Evolutionary conservation across 768 basidiomycete species (phyloP).

Genomic region (Vararia minispora): DNA sequence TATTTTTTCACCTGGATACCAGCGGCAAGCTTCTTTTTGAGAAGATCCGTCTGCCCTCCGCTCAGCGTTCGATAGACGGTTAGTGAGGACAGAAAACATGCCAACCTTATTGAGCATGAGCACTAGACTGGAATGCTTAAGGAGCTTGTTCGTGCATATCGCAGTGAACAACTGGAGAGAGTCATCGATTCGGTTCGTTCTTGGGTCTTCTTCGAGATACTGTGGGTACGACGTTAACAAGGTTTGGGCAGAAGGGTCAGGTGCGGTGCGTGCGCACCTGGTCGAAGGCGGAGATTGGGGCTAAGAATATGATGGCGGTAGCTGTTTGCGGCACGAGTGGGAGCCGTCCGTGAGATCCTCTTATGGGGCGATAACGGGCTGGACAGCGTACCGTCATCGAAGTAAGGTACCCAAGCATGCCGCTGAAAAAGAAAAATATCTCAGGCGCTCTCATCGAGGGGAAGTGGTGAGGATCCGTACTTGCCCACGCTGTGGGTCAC

Average conservation of each 20-base stretch:
- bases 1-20: conserved; percentile 72
- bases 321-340: conserved; percentile 28
- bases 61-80: conserved; percentile 5
- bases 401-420: conserved; percentile 76
- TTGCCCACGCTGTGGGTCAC: conserved; percentile 10
- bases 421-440: conserved; percentile 29
- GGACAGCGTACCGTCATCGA: conserved; percentile 45
- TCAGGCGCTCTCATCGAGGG: conserved; percentile 1
- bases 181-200: conserved; percentile 79
- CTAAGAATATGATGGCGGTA: conserved; percentile 78
- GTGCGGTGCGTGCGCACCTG: conserved; percentile 36
- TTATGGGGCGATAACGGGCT: conserved; percentile 4
- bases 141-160: conserved; percentile 70
- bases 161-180: conserved; percentile 82
- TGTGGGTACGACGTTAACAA: conserved; percentile 28
- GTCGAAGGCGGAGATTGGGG: conserved; percentile 81
- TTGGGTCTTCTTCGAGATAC: conserved; percentile 82
- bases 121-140: conserved; percentile 44
- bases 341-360: conserved; percentile 13
- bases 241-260: conserved; percentile 20
- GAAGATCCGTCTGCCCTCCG: conserved; percentile 68
- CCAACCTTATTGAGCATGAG: conserved; percentile 60
- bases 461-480: neutral
- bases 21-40: conserved; percentile 57
- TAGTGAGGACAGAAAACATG: conserved; percentile 32